A percentile compares a stretch with the other conserved stretches of the same genome.
Evolutionary conservation across 2,329 filamentous ascomycete species (phyloP).

Genomic region (Biscogniauxia mediterranea): DNA sequence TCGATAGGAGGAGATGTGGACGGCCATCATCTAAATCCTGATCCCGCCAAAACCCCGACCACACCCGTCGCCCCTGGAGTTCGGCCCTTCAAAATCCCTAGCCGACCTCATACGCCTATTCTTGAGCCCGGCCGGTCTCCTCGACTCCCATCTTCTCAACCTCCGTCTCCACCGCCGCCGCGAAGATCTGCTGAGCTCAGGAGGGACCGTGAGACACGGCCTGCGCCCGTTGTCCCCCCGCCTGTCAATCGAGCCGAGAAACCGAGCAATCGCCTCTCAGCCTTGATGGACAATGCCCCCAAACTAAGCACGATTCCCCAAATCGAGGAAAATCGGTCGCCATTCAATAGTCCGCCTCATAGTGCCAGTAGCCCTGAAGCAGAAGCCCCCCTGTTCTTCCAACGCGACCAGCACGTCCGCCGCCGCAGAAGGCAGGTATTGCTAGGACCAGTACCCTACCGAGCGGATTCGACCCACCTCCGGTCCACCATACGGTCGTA

Average conservation of each 20-base stretch:
- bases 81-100: slow-evolving; percentile 53
- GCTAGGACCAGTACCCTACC: slow-evolving; percentile 35
- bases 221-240: slow-evolving; percentile 56
- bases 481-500: slow-evolving; percentile 48
- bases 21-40: slow-evolving; percentile 46
- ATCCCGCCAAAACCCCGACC: slow-evolving; percentile 40
- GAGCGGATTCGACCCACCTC: slow-evolving; percentile 49
- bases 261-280: slow-evolving; percentile 59
- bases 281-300: slow-evolving; percentile 26
- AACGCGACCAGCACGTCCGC: slow-evolving; percentile 47
- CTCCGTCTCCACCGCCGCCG: slow-evolving; percentile 63
- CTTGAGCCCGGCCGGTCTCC: slow-evolving; percentile 50
- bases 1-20: slow-evolving; percentile 39
- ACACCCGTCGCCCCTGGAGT: slow-evolving; percentile 41
- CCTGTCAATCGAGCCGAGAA: slow-evolving; percentile 81
- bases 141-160: slow-evolving; percentile 44
- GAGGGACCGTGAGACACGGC: slow-evolving; percentile 45
- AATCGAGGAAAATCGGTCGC: slow-evolving; percentile 58
- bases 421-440: slow-evolving; percentile 31
- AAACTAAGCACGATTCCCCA: slow-evolving; percentile 36
- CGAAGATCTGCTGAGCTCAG: slow-evolving; percentile 59
- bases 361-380: slow-evolving; percentile 62
- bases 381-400: slow-evolving; percentile 50
- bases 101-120: slow-evolving; percentile 52
- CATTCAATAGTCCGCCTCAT: slow-evolving; percentile 82